Conservation (phyloP, 192 early-diverging fungal genomes). For the Phlyctochytrium arcticum region DNA sequence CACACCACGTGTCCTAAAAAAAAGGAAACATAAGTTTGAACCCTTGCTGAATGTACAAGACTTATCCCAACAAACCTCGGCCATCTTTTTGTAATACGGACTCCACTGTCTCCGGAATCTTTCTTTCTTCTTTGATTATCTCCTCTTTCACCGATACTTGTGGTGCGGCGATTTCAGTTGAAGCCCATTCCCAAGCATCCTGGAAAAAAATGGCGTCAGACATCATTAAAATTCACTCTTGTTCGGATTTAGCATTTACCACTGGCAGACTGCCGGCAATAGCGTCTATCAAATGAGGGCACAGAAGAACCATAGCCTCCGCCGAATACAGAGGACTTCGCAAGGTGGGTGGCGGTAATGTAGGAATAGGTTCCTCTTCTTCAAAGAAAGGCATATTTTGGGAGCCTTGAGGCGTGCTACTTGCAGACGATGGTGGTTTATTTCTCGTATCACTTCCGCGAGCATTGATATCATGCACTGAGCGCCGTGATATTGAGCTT, state of each 20-base stretch:
- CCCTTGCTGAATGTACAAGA: background rate
- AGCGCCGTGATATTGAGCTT: too few species aligned
- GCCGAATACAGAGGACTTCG: slow-evolving; percentile 39
- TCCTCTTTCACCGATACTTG: slow-evolving; percentile 15
- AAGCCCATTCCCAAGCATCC: slow-evolving; percentile 41
- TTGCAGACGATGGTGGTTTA: background rate
- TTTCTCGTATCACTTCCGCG: too few species aligned
- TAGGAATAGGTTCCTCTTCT: slow-evolving; percentile 12
- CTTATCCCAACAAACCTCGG: background rate
- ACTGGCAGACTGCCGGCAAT: slow-evolving; percentile 34
- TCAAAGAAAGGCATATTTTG: too few species aligned
- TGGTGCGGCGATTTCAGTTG: slow-evolving; percentile 18
- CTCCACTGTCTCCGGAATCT: slow-evolving; percentile 12
- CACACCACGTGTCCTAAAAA: slow-evolving; percentile 38
- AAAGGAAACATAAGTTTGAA: too few species aligned
- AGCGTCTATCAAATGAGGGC: slow-evolving; percentile 45
- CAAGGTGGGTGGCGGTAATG: slow-evolving; percentile 26
- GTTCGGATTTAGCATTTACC: slow-evolving; percentile 7
- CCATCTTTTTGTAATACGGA: slow-evolving; percentile 19
- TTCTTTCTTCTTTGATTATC: slow-evolving; percentile 6
- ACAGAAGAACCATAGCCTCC: slow-evolving; percentile 37
- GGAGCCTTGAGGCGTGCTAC: background rate
- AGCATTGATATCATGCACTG: too few species aligned
- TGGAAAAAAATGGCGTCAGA: background rate
- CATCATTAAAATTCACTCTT: slow-evolving; percentile 1